Conservation (phyloP, 1,139 yeast species). For the Hyphopichia burtonii region DNA sequence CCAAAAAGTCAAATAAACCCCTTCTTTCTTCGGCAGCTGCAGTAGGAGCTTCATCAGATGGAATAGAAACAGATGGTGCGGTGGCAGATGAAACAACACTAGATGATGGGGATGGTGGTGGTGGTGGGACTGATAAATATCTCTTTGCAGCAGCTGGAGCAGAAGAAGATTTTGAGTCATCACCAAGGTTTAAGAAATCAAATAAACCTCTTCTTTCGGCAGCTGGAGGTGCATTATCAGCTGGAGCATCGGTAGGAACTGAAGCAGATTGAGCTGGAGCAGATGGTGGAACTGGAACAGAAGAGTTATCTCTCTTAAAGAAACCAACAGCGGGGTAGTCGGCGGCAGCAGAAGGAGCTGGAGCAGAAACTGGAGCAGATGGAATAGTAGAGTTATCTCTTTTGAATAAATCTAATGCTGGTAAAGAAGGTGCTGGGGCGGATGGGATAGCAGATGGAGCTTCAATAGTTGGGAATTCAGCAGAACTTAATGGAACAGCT, state of each 20-base stretch:
- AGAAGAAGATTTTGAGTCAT: background rate
- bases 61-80: background rate
- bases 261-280: conserved; percentile 2
- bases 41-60: background rate
- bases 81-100: background rate
- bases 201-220: background rate
- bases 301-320: too few relatives aligned
- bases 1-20: too few relatives aligned
- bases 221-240: too few relatives aligned
- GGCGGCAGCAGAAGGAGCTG: too few relatives aligned
- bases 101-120: conserved; percentile 1
- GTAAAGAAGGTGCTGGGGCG: background rate
- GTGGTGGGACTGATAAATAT: background rate
- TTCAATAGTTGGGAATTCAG: too few relatives aligned
- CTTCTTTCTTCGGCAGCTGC: background rate
- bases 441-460: conserved; percentile 1
- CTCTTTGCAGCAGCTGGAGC: background rate
- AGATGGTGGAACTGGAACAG: conserved; percentile 1
- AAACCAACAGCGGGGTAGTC: too few relatives aligned
- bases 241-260: background rate
- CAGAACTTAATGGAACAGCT: background rate
- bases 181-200: background rate
- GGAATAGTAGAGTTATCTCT: too few relatives aligned
- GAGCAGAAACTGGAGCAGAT: too few relatives aligned
- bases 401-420: too few relatives aligned